These are phyloP conservation scores for Fusarium virguliforme DNA, from an alignment of 2,329 filamentous ascomycete species.

Conservation along the genomic window DNA sequence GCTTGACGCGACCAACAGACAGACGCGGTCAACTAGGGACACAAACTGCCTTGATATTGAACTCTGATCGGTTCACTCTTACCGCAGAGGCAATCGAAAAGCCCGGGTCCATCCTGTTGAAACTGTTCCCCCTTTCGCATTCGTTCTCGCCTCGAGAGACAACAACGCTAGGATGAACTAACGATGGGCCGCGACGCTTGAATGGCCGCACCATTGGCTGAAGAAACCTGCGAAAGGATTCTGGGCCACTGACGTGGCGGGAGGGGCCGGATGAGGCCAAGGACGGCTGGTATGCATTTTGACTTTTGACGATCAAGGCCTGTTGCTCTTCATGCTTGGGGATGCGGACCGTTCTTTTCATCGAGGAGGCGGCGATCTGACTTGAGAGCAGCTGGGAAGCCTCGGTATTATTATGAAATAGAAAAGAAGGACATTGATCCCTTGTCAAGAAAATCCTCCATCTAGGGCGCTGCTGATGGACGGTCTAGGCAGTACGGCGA, in stretches of 20 bases:
- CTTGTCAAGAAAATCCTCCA: background rate
- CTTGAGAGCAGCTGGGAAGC: no score
- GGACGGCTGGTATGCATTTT: no score
- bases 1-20: background rate
- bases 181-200: background rate
- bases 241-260: background rate
- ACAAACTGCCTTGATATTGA: background rate
- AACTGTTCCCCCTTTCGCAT: background rate
- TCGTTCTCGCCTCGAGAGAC: constrained; percentile 1
- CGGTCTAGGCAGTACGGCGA: background rate
- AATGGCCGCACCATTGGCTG: background rate
- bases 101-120: background rate
- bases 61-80: background rate
- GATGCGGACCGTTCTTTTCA: background rate
- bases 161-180: constrained; percentile 35
- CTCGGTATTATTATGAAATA: no score
- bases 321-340: background rate
- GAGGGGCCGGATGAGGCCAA: background rate
- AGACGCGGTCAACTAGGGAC: background rate
- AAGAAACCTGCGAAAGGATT: background rate
- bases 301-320: background rate
- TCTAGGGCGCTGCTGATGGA: background rate
- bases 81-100: background rate
- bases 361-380: background rate
- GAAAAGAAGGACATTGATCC: no score